These are phyloP conservation scores for Trametes cubensis DNA, from an alignment of 768 basidiomycete genomes.

Conservation along the genomic window DNA sequence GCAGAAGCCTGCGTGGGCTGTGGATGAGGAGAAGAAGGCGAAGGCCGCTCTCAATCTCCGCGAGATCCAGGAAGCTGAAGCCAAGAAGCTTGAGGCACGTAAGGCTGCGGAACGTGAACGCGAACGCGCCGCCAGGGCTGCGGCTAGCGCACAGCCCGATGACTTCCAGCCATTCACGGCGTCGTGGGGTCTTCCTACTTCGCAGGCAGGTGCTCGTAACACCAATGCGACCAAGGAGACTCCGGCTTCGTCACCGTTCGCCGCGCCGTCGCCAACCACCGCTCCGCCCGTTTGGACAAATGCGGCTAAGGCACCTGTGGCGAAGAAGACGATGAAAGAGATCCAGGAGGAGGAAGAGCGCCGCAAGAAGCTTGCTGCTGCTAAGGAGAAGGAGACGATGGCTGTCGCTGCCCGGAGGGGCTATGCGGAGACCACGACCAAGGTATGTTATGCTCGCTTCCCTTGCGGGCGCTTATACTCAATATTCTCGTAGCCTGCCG, in stretches of 20 bases:
- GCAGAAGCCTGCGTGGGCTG: constrained; percentile 64
- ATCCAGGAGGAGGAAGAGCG: constrained; percentile 97
- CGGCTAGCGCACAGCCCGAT: constrained; percentile 45
- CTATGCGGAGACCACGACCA: constrained; percentile 79
- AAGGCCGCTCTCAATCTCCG: constrained; percentile 70
- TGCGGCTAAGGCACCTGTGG: constrained; percentile 50
- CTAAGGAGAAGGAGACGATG: constrained; percentile 59
- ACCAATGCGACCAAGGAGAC: constrained; percentile 47
- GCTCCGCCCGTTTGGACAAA: constrained; percentile 69
- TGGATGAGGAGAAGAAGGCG: constrained; percentile 70
- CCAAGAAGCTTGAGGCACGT: constrained; percentile 74
- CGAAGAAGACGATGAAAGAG: constrained; percentile 96
- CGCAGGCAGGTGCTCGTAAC: constrained; percentile 66
- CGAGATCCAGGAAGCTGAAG: constrained; percentile 95
- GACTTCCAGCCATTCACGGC: constrained; percentile 64
- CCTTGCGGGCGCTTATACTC: constrained; percentile 11
- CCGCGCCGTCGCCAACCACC: constrained; percentile 27
- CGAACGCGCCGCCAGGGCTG: constrained; percentile 58
- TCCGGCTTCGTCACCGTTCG: constrained; percentile 35
- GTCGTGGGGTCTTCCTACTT: constrained; percentile 86
- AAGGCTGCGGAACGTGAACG: constrained; percentile 76
- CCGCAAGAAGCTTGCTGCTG: constrained; percentile 62
- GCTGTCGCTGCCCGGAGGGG: constrained; percentile 63
- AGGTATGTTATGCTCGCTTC: constrained; percentile 45
- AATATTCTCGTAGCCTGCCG: constrained; percentile 18